phyloP scores from a whole-genome alignment of 148 eudicot species.

The Diospyros lotus region DNA sequence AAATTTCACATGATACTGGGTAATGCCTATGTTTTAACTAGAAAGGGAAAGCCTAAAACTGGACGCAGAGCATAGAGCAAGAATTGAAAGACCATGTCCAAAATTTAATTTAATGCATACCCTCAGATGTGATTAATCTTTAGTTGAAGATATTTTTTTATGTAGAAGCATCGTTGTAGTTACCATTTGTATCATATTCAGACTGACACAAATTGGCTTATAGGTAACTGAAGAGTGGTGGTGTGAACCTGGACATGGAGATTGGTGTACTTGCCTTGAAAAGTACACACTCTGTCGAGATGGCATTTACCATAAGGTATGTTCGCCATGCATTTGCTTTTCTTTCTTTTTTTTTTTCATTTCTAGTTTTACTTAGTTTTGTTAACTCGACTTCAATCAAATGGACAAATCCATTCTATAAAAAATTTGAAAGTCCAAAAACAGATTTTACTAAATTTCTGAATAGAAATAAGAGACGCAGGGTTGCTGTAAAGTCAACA shows the following conservation, averaged over 20 bases:
- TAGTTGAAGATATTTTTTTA: background rate
- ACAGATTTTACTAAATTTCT: constrained; percentile 2
- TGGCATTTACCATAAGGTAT: constrained; percentile 93
- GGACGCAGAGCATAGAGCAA: background rate
- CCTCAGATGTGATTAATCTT: too few species aligned
- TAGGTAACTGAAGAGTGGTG: constrained; percentile 82
- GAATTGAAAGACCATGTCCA: background rate
- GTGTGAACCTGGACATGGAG: constrained; percentile 97
- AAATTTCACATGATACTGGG: background rate
- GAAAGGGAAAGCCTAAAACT: background rate
- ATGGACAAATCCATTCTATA: too few species aligned
- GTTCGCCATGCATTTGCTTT: constrained; percentile 5
- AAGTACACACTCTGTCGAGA: constrained; percentile 84
- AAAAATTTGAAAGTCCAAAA: background rate
- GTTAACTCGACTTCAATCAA: too few species aligned
- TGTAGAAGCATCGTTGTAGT: background rate
- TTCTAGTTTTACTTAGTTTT: background rate
- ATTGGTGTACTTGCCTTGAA: constrained; percentile 93
- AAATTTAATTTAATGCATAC: background rate
- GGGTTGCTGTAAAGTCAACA: constrained; percentile 4
- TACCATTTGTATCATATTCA: background rate
- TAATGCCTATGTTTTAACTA: background rate
- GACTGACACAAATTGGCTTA: constrained; percentile 15
- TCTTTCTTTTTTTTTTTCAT: constrained; percentile 1
- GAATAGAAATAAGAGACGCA: background rate